Conservation (phyloP, 352 stramenopile genomes). For the Globisporangium yorkense region DNA sequence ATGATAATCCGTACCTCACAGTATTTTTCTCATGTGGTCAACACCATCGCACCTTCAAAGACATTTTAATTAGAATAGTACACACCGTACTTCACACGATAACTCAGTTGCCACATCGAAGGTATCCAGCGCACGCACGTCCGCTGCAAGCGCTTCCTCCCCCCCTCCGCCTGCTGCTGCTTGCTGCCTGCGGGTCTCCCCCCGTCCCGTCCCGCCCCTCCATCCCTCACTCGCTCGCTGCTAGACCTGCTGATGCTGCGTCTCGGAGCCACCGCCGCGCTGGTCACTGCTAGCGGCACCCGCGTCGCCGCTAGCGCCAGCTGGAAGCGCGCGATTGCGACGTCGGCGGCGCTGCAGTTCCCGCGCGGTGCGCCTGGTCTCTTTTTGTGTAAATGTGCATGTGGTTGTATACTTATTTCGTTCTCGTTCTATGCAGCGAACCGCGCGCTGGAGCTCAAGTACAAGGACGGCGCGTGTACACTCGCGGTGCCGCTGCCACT, state of each 20-base stretch:
- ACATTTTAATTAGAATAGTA: too few relatives aligned
- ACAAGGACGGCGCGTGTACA: constrained; percentile 68
- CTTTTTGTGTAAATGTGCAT: not conserved
- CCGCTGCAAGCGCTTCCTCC: not conserved
- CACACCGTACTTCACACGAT: too few relatives aligned
- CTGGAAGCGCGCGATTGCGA: constrained; percentile 15
- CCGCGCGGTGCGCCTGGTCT: constrained; percentile 8
- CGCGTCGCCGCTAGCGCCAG: constrained; percentile 6
- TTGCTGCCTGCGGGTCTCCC: too few relatives aligned
- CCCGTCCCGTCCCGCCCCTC: not conserved
- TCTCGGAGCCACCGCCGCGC: constrained; percentile 6
- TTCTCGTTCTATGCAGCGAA: constrained; percentile 8
- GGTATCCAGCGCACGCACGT: too few relatives aligned
- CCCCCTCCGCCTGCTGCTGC: not conserved
- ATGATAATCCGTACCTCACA: too few relatives aligned
- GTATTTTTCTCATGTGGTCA: too few relatives aligned
- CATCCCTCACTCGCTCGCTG: not conserved
- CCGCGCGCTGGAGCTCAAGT: constrained; percentile 72
- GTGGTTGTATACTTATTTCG: too few relatives aligned
- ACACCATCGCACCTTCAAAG: too few relatives aligned
- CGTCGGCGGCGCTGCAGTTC: constrained; percentile 11
- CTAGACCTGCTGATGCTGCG: constrained; percentile 2
- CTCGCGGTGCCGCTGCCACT: constrained; percentile 72
- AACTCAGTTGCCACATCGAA: too few relatives aligned
- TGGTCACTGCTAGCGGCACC: constrained; percentile 1